phyloP scores from a whole-genome alignment of 1,284 basidiomycete genomes.

The Papiliotrema fonsecae region DNA sequence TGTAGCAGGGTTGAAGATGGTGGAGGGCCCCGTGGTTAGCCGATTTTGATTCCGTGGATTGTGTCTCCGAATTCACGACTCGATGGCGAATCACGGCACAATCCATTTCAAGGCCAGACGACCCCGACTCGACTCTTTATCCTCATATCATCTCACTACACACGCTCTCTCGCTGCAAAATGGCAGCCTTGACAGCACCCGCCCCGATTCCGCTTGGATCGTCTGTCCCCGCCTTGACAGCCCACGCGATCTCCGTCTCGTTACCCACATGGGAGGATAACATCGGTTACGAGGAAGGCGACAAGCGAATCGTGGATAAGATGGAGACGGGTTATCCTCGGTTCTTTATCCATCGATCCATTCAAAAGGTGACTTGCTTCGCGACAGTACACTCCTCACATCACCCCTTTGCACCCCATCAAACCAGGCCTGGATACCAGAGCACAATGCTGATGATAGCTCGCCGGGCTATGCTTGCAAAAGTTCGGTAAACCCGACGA shows the following conservation, averaged over 20 bases:
- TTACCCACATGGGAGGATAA: conserved; percentile 92
- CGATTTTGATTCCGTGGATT: too few relatives aligned
- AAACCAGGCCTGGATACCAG: not conserved
- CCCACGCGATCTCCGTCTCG: conserved; percentile 96
- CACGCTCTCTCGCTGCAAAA: too few relatives aligned
- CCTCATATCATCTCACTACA: not conserved
- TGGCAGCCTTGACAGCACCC: conserved; percentile 11
- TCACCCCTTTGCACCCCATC: not conserved
- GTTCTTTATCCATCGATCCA: conserved; percentile 88
- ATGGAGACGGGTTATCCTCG: conserved; percentile 96
- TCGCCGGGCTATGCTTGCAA: conserved; percentile 66
- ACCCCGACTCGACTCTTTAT: too few relatives aligned
- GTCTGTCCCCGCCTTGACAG: conserved; percentile 49
- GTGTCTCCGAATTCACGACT: too few relatives aligned
- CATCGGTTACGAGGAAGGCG: conserved; percentile 89
- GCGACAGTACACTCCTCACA: not conserved
- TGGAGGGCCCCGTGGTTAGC: too few relatives aligned
- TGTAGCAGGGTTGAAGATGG: too few relatives aligned
- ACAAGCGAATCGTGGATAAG: conserved; percentile 69
- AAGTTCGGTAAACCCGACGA: conserved; percentile 71
- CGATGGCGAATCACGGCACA: too few relatives aligned
- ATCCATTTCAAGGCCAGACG: too few relatives aligned
- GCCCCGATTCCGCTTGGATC: conserved; percentile 45
- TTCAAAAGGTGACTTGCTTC: conserved; percentile 77
- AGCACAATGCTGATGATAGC: conserved; percentile 54